phyloP scores from a whole-genome alignment of 306 rosid genomes.

The Fragaria vesca region DNA sequence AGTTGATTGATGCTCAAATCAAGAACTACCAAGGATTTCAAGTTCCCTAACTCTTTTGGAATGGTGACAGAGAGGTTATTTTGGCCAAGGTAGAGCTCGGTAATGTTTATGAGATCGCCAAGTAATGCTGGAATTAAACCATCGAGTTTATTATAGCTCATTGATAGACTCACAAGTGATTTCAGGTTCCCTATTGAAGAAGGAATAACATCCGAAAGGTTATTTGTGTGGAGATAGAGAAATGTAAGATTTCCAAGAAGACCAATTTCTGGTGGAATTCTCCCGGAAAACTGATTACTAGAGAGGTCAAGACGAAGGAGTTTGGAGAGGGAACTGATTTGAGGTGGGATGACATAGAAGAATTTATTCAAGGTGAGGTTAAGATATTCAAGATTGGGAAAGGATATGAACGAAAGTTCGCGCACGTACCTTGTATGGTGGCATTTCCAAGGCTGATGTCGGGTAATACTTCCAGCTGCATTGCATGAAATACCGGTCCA shows the following conservation, averaged over 20 bases:
- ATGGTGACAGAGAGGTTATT: too few relatives aligned
- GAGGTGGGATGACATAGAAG: slow-evolving; percentile 5
- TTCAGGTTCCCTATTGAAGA: neutral
- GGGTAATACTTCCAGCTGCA: neutral
- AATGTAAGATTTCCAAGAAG: neutral
- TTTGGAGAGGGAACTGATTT: neutral
- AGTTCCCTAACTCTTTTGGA: too few relatives aligned
- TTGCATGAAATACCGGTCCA: slow-evolving; percentile 32
- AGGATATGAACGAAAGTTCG: neutral
- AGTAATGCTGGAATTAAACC: neutral
- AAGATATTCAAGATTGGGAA: neutral
- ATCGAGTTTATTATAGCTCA: neutral
- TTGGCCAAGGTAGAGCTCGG: accelerated
- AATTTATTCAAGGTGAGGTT: neutral
- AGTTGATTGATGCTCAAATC: too few relatives aligned
- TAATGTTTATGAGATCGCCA: too few relatives aligned
- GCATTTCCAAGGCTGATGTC: too few relatives aligned
- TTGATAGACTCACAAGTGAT: neutral
- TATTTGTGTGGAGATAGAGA: neutral
- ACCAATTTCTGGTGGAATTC: slow-evolving; percentile 25
- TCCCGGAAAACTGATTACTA: slow-evolving; percentile 7
- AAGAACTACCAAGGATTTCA: too few relatives aligned
- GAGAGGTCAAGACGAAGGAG: slow-evolving; percentile 25
- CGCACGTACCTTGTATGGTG: neutral
- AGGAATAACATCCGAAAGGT: neutral